Evolutionary conservation across 2,329 filamentous ascomycete genomes (phyloP).

Genomic region (Leptodontidium sp.): DNA sequence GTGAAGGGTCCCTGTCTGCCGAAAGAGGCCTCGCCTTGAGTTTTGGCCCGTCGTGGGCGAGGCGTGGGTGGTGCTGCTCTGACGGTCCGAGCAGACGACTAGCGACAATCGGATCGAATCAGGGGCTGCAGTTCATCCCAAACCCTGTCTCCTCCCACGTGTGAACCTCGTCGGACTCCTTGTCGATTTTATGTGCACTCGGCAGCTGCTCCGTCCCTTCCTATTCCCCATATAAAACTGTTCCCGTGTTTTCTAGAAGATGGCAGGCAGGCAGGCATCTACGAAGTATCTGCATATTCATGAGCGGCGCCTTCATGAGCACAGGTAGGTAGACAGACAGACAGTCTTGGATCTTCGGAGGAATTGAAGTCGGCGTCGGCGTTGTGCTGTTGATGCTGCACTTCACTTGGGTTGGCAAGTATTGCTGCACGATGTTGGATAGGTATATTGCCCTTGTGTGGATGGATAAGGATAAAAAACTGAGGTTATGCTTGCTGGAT

Average conservation of each 20-base stretch:
- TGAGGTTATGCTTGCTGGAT: too few species aligned
- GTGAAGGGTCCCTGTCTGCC: background rate
- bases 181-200: background rate
- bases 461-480: too few species aligned
- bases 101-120: constrained; percentile 7
- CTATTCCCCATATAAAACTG: constrained; percentile 3
- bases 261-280: too few species aligned
- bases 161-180: constrained; percentile 6
- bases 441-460: too few species aligned
- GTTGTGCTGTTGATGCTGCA: background rate
- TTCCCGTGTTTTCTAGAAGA: constrained; percentile 12
- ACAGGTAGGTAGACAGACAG: background rate
- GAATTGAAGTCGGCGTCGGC: background rate
- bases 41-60: background rate
- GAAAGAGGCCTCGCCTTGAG: background rate
- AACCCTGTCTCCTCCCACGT: constrained; percentile 17
- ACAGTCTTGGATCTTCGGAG: background rate
- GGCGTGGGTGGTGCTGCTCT: constrained; percentile 10
- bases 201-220: constrained; percentile 2
- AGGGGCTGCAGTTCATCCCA: constrained; percentile 15
- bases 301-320: background rate
- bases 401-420: background rate
- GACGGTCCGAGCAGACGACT: constrained; percentile 9
- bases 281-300: background rate
- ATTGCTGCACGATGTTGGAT: background rate